These are phyloP conservation scores for Eustoma russellianum DNA, from an alignment of 257 asterid species.

Conservation along the genomic window DNA sequence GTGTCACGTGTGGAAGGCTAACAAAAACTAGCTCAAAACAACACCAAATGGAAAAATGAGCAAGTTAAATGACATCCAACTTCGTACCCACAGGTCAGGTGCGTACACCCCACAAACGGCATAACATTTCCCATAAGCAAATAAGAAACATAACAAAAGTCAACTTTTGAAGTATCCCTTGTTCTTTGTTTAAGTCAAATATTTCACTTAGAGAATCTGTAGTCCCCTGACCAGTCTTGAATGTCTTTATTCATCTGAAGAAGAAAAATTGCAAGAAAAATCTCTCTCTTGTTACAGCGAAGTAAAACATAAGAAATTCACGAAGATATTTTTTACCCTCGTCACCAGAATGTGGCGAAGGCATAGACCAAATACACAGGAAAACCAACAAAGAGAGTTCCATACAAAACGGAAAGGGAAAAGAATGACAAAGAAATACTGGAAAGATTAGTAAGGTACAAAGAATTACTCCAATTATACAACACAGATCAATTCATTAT, in stretches of 20 bases:
- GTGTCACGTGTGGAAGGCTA: conserved; percentile 5
- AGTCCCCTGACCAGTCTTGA: too few relatives aligned
- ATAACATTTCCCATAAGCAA: too few relatives aligned
- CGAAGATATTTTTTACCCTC: not conserved
- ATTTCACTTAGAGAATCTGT: too few relatives aligned
- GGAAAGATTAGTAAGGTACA: not conserved
- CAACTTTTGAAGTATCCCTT: too few relatives aligned
- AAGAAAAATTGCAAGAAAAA: too few relatives aligned
- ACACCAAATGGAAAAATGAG: not conserved
- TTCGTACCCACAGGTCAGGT: not conserved
- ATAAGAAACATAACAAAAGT: too few relatives aligned
- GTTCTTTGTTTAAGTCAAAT: too few relatives aligned
- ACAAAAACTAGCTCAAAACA: not conserved
- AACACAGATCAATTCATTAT: too few relatives aligned
- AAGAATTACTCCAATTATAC: not conserved
- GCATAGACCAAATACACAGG: not conserved
- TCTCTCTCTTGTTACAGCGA: too few relatives aligned
- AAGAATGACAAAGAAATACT: not conserved
- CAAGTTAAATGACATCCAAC: not conserved
- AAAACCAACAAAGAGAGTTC: not conserved
- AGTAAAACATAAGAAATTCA: too few relatives aligned
- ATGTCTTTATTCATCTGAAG: too few relatives aligned
- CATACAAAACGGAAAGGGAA: not conserved
- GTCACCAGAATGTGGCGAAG: not conserved
- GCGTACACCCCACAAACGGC: too few relatives aligned